phyloP scores from a whole-genome alignment of 495 filamentous ascomycete genomes.

The Penicillium argentinense region DNA sequence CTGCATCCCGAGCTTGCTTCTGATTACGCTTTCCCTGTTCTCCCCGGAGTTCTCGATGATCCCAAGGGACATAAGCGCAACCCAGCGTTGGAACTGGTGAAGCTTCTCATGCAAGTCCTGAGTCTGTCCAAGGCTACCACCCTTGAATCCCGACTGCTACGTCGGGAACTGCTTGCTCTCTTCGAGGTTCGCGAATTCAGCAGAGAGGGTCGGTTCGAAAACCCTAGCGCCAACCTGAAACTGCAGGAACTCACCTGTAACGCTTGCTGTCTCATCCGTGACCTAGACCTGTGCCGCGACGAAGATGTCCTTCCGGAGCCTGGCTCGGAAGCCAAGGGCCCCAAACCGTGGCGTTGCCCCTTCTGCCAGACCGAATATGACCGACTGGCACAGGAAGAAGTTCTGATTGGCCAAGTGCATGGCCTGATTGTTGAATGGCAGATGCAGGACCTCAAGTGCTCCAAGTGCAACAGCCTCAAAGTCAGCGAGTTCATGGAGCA shows the following conservation, averaged over 20 bases:
- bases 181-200: conserved; percentile 95
- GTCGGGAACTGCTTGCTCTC: conserved; percentile 82
- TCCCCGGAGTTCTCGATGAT: conserved; percentile 71
- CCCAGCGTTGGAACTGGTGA: conserved; percentile 85
- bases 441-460: conserved; percentile 87
- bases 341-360: conserved; percentile 70
- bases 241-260: conserved; percentile 78
- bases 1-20: conserved; percentile 82
- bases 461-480: conserved; percentile 52
- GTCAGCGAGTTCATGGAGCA: conserved; percentile 96
- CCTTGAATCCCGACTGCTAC: conserved; percentile 79
- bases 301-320: conserved; percentile 69
- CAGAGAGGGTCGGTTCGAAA: conserved; percentile 79
- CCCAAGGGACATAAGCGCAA: conserved; percentile 62
- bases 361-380: conserved; percentile 77
- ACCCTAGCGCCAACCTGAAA: conserved; percentile 74
- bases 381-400: conserved; percentile 76
- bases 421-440: conserved; percentile 75
- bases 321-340: conserved; percentile 33
- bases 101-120: conserved; percentile 85
- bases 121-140: conserved; percentile 78
- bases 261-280: conserved; percentile 81
- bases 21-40: conserved; percentile 84
- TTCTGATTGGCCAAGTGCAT: conserved; percentile 74
- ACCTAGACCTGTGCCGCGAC: conserved; percentile 94